These are phyloP conservation scores for Lignosus rhinocerotis DNA, from an alignment of 1,284 basidiomycete species.

Conservation along the genomic window DNA sequence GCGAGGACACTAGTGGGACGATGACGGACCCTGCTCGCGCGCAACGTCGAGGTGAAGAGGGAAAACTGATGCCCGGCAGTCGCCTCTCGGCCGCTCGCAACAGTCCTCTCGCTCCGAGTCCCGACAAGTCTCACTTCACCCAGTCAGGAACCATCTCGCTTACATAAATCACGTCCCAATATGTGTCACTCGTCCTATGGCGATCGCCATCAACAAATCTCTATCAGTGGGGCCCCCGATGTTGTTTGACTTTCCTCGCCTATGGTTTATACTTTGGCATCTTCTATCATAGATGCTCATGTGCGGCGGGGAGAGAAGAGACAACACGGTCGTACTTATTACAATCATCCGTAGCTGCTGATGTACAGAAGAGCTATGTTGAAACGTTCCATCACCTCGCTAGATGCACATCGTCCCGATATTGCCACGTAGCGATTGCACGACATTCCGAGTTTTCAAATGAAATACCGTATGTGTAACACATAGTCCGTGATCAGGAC, in stretches of 20 bases:
- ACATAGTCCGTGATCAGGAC: too few species aligned
- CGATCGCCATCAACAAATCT: not conserved
- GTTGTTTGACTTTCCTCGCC: not conserved
- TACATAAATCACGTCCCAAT: not conserved
- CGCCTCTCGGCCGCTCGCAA: not conserved
- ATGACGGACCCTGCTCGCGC: not conserved
- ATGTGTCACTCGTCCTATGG: not conserved
- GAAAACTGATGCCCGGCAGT: not conserved
- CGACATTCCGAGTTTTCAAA: too few species aligned
- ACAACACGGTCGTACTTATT: not conserved
- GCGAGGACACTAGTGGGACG: not conserved
- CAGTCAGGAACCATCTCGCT: too few species aligned
- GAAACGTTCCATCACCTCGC: too few species aligned
- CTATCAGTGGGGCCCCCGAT: not conserved
- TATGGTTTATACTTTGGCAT: not conserved
- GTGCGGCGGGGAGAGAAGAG: too few species aligned
- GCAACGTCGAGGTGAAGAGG: not conserved
- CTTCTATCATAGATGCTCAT: not conserved
- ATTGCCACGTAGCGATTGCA: too few species aligned
- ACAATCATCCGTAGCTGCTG: too few species aligned
- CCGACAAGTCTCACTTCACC: not conserved
- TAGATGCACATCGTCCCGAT: too few species aligned
- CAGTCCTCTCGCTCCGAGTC: not conserved
- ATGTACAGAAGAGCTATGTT: too few species aligned
- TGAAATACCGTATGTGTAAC: too few species aligned